Base-by-base conservation (phyloP, 2,329 filamentous ascomycete species). In the Colletotrichum coccodes region DNA sequence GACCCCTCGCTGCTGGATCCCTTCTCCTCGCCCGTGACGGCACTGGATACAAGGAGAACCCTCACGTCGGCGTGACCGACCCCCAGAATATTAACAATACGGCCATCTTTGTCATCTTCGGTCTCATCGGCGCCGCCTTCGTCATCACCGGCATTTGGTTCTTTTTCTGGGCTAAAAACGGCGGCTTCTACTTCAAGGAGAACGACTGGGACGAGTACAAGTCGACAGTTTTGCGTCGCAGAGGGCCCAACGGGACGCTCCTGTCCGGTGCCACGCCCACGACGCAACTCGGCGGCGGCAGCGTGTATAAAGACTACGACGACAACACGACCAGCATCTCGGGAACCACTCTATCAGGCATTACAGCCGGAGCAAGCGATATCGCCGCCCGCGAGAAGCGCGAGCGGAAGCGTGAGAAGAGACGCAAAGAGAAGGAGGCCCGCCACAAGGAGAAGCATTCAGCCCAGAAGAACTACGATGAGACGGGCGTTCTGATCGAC, bases 201-300 rank as follows among this genome's bases (percentile, higher is more conserved):
- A 86, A 89, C 40, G 96, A 99, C 81, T 99, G 96, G 95, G 95
- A 98, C 6, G 96, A 99, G 76, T 99, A 99, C 89, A 98, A 98
- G 79, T 92, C 92, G 1, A 98, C 95, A 0, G 96, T 99, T 2
- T 82, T 99, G 52, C 89, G 96, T 47, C 92, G 95, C 60, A 94
- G 92, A 76, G 95, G 94, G 0, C 94, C 95, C 6, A 95, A 98
- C 80, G 95, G 95, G 46, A 95, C 92, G 50, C 90, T 95, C 1
- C 85, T 98, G 5, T 92, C 90, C 63, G 93, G 94, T 62, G 95
- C 93, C 0, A 97, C 94, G 1, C 89, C 90, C 75, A 91, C 90
- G 74, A 98, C 95, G 1, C 87, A 92, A 71, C 87, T 98, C 0
- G 95, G 95, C n/a, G 94, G 94, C 56, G 94, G 94, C 50, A 95